Percentiles rank a stretch among this genome's conserved stretches.
phyloP scores from a whole-genome alignment of 306 rosid genomes.

The Sechiopsis laciniata region DNA sequence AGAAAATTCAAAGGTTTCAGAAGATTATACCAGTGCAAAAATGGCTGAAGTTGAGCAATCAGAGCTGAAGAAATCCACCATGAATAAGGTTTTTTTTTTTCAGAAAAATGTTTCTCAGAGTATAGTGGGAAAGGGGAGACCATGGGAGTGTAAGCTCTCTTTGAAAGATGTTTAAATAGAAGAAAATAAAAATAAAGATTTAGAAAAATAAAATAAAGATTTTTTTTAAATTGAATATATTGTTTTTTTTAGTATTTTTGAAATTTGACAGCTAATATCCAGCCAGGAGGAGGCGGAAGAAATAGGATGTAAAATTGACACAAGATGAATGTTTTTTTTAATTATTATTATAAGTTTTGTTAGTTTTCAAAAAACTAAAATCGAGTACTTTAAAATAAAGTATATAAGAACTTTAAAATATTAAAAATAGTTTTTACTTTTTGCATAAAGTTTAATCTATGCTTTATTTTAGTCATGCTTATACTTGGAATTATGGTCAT shows the following conservation, averaged over 20 bases:
- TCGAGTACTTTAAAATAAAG: no score
- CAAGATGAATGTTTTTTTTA: no score
- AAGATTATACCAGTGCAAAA: neutral
- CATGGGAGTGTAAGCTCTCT: neutral
- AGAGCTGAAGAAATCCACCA: neutral
- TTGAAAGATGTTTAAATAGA: conserved; percentile 14
- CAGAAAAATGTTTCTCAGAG: neutral
- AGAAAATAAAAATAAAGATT: neutral
- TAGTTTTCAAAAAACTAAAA: no score
- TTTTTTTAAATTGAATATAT: neutral
- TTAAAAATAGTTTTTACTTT: no score
- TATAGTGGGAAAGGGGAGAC: neutral
- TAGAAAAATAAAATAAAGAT: neutral
- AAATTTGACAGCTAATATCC: conserved; percentile 18
- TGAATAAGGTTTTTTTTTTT: neutral
- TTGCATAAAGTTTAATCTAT: no score
- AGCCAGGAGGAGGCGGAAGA: neutral
- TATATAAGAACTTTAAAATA: no score
- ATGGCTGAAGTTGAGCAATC: neutral
- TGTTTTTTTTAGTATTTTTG: neutral
- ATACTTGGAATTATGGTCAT: no score
- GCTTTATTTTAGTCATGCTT: no score
- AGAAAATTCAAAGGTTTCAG: neutral
- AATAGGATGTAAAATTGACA: no score
- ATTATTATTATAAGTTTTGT: no score